Evolutionary conservation across 2,329 filamentous ascomycete species (phyloP), one percentile per base, ranked within the genome.

Genomic region (Colletotrichum sp.): DNA sequence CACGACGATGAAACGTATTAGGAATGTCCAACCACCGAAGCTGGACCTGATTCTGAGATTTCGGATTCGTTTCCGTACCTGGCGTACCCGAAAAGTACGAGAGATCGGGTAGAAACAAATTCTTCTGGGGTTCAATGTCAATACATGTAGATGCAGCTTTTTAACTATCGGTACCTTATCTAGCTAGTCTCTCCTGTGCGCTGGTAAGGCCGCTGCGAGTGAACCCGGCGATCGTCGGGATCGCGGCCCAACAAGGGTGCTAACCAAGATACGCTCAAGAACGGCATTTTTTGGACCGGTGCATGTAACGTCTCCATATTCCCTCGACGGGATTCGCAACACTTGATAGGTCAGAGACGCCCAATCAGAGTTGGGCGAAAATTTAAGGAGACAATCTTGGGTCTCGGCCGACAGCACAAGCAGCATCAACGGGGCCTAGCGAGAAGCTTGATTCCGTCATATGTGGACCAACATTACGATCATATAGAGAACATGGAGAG

Each of bases 11-110:
- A n/a, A 44, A 44, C 9, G 8, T 12, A n/a, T 12, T n/a, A 12
- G 39, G 18, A 44, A n/a, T n/a, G 39, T 6, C 18, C 18, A 44
- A 44, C 39, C 18, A 6, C 18, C 18, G 39, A 44, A n/a, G 9
- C 8, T 0, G 5, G 39, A 6, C 18, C 5, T 44, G 1, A n/a
- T 2, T 44, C 18, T n/a, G 39, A 1, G 18, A 10, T 10, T 18
- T 44, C 36, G 16, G 5, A 9, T n/a, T n/a, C 8, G 39, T 1
- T n/a, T 49, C 39, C 18, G 39, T 12, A 49, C 3, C 39, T 49
- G 18, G 39, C 1, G 2, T 12, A 49, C 18, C 39, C 18, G 18
- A 49, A 49, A n/a, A 49, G 18, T 49, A 49, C 18, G 39, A 49
- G 36, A 39, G 36, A 39, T 39, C 36, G 8, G 36, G 4, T 18